phyloP scores from a whole-genome alignment of 805 yeast genomes.

The Hemisphaericaspora nanyangensis region DNA sequence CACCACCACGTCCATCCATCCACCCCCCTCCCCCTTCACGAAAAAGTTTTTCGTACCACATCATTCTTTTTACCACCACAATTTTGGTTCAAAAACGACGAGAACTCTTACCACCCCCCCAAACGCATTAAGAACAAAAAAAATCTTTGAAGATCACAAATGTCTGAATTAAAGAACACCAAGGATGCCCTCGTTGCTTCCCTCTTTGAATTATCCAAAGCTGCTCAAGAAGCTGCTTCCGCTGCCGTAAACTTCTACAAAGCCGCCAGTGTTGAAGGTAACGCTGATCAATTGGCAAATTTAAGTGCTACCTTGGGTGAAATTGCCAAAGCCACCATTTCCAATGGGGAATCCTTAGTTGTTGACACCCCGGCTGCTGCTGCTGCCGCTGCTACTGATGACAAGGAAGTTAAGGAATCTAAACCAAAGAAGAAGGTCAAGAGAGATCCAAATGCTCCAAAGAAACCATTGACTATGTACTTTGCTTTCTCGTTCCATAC shows the following conservation, averaged over 20 bases:
- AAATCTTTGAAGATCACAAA: constrained; percentile 1
- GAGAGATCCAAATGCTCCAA: constrained; percentile 90
- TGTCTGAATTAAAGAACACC: constrained; percentile 17
- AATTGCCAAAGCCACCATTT: constrained; percentile 25
- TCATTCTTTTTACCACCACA: background rate
- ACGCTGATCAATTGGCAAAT: constrained; percentile 31
- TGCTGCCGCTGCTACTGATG: constrained; percentile 11
- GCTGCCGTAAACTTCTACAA: constrained; percentile 78
- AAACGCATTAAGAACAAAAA: background rate
- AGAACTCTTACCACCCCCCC: background rate
- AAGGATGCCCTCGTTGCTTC: constrained; percentile 55
- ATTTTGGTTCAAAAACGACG: background rate
- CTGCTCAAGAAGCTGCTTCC: constrained; percentile 80
- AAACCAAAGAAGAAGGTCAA: constrained; percentile 47
- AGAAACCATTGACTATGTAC: constrained; percentile 87
- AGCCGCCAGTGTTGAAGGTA: constrained; percentile 42
- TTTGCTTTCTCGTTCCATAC: constrained; percentile 71
- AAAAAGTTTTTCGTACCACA: background rate
- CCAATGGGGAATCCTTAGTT: constrained; percentile 7
- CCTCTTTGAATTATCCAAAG: constrained; percentile 75
- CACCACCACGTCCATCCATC: too few relatives aligned
- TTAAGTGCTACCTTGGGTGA: constrained; percentile 34
- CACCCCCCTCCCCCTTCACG: too few relatives aligned
- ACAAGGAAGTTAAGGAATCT: constrained; percentile 30
- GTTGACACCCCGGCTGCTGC: constrained; percentile 11